Base-by-base conservation (phyloP, 257 asterid genomes). In the Fraxinus americana region DNA sequence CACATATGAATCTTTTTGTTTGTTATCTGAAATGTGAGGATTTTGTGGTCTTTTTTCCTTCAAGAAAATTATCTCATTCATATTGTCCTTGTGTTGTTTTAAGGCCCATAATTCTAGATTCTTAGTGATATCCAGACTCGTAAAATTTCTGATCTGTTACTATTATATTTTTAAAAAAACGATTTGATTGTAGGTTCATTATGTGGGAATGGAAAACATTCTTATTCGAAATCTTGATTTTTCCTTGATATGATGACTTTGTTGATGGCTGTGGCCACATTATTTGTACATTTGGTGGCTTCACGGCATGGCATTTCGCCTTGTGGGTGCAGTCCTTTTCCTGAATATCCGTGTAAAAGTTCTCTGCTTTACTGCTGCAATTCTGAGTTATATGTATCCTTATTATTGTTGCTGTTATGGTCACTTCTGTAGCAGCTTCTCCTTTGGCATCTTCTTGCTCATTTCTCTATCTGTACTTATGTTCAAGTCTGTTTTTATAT, bases 301-400 rank as follows among this genome's bases (percentile, higher is more conserved):
- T 80, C 98, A 90, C 84, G 98, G 98, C 89, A 92, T 92, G 97
- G 94, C 97, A 65, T 91, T 94, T 86, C 96, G 92, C 80, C 97
- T 94, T 79, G 87, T 90, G 78, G 98, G 92, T 87, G 98, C 89
- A n/a, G 81, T 94, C 82, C 94, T 92, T 81, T 91, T 90, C 88
- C 90, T 94, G 35, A 94, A 94, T 85, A 94, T 91, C 82, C 97
- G 97, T 84, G 98, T 91, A 91, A 89, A 77, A 83, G 38, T 81
- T 77, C 72, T 76, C 66, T 50, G 73, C 35, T 69, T 75, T 36
- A 66, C n/a, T 82, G 2, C 71, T 59, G 45, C 72, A 74, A 29
- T 67, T 75, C 30, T 17, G 34, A 45, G n/a, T 12, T 61, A 34
- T 13, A 21, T 39, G 14, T 80, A 67, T 52, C 54, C 72, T 61